Evolutionary conservation across 2,329 filamentous ascomycete genomes (phyloP), one percentile per base, ranked within the genome.

Genomic region (Dactylellina parvicollis): DNA sequence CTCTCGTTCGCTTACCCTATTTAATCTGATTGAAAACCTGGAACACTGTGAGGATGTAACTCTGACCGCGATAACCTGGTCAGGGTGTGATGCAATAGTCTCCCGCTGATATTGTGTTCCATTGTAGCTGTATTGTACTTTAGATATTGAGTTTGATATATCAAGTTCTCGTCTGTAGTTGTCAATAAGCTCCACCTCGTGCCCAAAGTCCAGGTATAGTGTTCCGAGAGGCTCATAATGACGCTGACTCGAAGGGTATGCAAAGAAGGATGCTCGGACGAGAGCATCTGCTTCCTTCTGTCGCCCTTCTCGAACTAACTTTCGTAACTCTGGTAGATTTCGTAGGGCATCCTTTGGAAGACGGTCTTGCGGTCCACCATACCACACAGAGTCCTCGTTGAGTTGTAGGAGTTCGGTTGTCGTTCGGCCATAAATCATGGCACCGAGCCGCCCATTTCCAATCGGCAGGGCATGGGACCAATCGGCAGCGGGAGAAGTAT

Each of bases 361-460:
- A 14, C 83, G 81, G 61, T 83, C 78, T 72, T 82, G 82, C 3
- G 79, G 80, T 9, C 82, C 82, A 59, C 83, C 83, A 76, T 83
- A 83, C 82, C 82, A 83, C 1, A 83, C 80, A 1, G 82, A 83
- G 70, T 85, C 82, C 74, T 85, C 83, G 54, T 84, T 85, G 26
- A 85, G 77, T 47, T 82, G 80, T 2, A 85, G 76, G 12, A 82
- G 77, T 70, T 85, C 83, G 2, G 79, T 82, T 28, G 78, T 76
- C 3, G 82, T 81, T 22, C 81, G 79, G 24, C 83, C 83, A 76
- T 83, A 82, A 8, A 84, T 77, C 82, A 85, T 84, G 12, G 79
- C 80, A 3, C 82, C 82, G 1, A 83, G 77, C 50, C 83, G 80
- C 20, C 84, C 84, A 75, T 85, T 85, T 8, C 84, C 83, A 52